A percentile compares a stretch with the other conserved stretches of the same genome.
Conservation (phyloP, 768 basidiomycete species). For the Trametes elegans region DNA sequence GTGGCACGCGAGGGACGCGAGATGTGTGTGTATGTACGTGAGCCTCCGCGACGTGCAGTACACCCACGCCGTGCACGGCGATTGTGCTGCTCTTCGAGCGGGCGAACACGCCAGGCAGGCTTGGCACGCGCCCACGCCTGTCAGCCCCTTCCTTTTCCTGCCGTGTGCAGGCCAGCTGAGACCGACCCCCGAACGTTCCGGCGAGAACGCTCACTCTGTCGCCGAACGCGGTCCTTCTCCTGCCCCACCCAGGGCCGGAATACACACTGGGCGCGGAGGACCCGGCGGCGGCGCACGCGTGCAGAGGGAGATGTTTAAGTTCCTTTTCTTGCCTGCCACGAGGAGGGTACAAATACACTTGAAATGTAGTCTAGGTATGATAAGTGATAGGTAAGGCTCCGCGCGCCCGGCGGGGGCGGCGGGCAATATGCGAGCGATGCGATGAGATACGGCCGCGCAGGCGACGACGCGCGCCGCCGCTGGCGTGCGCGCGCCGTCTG, state of each 20-base stretch:
- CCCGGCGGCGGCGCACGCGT: background rate
- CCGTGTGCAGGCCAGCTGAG: conserved; percentile 14
- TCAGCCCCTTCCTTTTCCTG: background rate
- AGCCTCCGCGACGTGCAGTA: too few relatives aligned
- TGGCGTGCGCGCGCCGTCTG: conserved; percentile 1
- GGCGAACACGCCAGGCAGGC: background rate
- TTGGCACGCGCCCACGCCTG: conserved; percentile 7
- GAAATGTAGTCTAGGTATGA: conserved; percentile 21
- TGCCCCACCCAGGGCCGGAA: background rate
- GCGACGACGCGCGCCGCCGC: conserved; percentile 8
- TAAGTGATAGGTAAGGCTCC: conserved; percentile 13
- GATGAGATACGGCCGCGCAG: conserved; percentile 11
- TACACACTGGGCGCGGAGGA: background rate
- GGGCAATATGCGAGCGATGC: conserved; percentile 10
- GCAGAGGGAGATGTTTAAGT: conserved; percentile 4
- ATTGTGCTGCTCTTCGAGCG: background rate
- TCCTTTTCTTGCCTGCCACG: conserved; percentile 13
- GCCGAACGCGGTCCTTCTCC: background rate
- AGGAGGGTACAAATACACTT: conserved; percentile 18
- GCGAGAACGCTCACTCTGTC: conserved; percentile 1
- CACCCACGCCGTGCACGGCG: too few relatives aligned
- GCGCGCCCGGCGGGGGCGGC: background rate
- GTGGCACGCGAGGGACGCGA: background rate
- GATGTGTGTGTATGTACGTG: background rate
- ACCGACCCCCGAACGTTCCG: conserved; percentile 12